phyloP scores from a whole-genome alignment of 352 stramenopile genomes.

The Saprolegnia diclina region DNA sequence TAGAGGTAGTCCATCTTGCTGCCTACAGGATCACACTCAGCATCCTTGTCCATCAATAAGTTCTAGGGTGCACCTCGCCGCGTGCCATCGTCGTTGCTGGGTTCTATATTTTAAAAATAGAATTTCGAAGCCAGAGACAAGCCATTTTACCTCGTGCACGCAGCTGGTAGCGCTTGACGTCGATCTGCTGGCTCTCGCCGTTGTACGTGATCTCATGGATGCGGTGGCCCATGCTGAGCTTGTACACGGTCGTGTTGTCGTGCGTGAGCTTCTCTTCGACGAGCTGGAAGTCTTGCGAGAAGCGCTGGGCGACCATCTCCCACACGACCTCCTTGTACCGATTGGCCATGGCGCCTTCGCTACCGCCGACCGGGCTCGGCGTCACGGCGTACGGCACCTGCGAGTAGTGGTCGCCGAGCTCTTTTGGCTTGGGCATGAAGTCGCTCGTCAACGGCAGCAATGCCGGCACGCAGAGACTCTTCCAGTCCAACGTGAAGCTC shows the following conservation, averaged over 20 bases:
- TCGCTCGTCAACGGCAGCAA: constrained; percentile 63
- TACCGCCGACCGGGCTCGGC: neutral
- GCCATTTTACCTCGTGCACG: constrained; percentile 14
- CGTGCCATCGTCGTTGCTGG: neutral
- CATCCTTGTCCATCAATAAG: too few relatives aligned
- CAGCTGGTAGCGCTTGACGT: constrained; percentile 26
- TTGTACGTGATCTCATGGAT: constrained; percentile 30
- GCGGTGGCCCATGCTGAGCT: constrained; percentile 30
- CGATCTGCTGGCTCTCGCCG: constrained; percentile 19
- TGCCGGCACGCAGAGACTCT: constrained; percentile 74
- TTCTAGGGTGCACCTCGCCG: constrained; percentile 43
- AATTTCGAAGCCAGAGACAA: neutral
- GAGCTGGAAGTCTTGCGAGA: constrained; percentile 35
- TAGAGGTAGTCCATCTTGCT: constrained; percentile 17
- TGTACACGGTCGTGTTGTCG: constrained; percentile 26
- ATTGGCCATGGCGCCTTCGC: constrained; percentile 32
- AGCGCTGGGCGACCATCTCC: constrained; percentile 76
- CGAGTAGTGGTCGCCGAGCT: constrained; percentile 27
- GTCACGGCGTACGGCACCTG: constrained; percentile 27
- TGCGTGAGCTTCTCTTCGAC: constrained; percentile 10
- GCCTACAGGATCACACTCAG: too few relatives aligned
- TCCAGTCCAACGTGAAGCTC: constrained; percentile 52
- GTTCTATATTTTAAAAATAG: neutral
- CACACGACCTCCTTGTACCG: constrained; percentile 62
- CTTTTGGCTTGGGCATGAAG: constrained; percentile 33